phyloP scores from a whole-genome alignment of 257 asterid genomes.

The Ocimum tenuiflorum region DNA sequence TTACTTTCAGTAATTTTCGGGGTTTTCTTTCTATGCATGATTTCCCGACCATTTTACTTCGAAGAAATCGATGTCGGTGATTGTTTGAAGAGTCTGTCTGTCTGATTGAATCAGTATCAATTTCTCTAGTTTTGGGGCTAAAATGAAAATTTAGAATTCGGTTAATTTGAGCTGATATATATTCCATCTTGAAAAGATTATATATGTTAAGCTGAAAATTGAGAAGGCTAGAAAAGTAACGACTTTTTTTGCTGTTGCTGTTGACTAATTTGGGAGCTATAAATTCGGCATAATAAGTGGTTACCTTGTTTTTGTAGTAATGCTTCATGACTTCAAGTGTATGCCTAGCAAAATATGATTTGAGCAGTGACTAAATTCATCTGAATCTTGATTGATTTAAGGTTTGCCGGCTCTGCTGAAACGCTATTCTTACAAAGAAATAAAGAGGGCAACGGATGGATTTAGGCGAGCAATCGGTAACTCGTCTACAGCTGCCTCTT shows the following conservation, averaged over 20 bases:
- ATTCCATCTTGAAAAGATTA: not conserved
- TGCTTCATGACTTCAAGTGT: not conserved
- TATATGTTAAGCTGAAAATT: not conserved
- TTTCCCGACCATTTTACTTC: not conserved
- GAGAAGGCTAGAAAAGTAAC: not conserved
- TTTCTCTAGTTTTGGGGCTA: not conserved
- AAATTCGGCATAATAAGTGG: not conserved
- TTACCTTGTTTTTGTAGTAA: not conserved
- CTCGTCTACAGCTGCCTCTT: constrained; percentile 41
- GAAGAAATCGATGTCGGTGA: not conserved
- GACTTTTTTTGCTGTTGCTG: not conserved
- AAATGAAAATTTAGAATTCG: not conserved
- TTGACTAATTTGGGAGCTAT: no score
- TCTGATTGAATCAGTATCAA: not conserved
- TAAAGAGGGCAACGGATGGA: constrained; percentile 87
- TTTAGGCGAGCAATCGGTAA: constrained; percentile 43
- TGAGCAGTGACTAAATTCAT: not conserved
- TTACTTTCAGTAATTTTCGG: not conserved
- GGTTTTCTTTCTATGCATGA: not conserved
- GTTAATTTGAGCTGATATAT: not conserved
- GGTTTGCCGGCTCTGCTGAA: constrained; percentile 51
- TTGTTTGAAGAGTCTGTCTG: not conserved
- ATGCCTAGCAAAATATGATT: not conserved
- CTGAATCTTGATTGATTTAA: constrained; percentile 9
- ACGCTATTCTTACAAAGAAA: constrained; percentile 59